phyloP scores from a whole-genome alignment of 768 basidiomycete genomes.

The Suillus alpinus region DNA sequence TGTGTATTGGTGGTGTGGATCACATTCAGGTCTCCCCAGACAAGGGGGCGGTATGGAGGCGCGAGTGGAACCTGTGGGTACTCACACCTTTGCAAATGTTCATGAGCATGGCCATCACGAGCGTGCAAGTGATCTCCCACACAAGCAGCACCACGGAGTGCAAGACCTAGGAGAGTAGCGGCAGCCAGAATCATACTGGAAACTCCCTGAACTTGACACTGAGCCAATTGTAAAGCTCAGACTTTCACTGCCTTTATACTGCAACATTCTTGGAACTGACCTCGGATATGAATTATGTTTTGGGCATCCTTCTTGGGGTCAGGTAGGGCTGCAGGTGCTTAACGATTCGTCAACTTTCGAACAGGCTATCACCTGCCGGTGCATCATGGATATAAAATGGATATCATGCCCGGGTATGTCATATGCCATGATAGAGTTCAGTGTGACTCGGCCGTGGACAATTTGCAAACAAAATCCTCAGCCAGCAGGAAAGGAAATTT shows the following conservation, averaged over 20 bases:
- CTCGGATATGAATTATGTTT: background rate
- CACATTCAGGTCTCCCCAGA: slow-evolving; percentile 87
- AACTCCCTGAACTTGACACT: background rate
- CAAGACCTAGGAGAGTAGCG: slow-evolving; percentile 16
- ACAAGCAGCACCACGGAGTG: slow-evolving; percentile 14
- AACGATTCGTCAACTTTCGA: too few species aligned
- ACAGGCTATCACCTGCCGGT: too few species aligned
- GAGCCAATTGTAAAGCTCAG: background rate
- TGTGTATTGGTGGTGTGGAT: slow-evolving; percentile 85
- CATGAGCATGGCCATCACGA: slow-evolving; percentile 30
- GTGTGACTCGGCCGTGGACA: background rate
- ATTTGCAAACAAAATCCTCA: background rate
- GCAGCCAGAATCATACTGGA: slow-evolving; percentile 12
- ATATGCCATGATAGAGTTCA: background rate
- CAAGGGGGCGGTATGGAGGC: slow-evolving; percentile 68
- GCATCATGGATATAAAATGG: too few species aligned
- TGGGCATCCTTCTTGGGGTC: background rate
- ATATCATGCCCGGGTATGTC: too few species aligned
- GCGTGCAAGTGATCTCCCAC: slow-evolving; percentile 10
- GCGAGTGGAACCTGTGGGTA: slow-evolving; percentile 42
- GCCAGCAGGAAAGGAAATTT: too few species aligned
- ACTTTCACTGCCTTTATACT: background rate
- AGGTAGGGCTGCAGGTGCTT: too few species aligned
- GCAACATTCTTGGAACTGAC: background rate
- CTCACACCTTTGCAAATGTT: slow-evolving; percentile 32